Evolutionary conservation across 2,329 filamentous ascomycete species (phyloP), one percentile per base, ranked within the genome.

Genomic region (Incumbomyces lentus): DNA sequence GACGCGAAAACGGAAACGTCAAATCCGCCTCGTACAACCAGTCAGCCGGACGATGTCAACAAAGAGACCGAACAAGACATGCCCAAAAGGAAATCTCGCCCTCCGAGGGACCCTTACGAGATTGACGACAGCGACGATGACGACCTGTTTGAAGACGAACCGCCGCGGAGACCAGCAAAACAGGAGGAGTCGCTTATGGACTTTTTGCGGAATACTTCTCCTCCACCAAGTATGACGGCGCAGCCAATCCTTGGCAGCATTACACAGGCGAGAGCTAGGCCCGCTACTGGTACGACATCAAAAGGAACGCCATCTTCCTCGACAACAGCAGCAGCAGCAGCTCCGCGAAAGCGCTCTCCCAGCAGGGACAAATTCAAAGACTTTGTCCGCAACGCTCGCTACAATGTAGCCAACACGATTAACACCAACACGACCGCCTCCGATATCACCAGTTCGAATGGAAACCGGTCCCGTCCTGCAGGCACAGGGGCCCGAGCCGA

Each of bases 21-120:
- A 33, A 50, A 38, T 42, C 32, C 52, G 16, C 30, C 40, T 12
- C 32, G 16, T 12, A 13, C 43, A 43, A 22, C 17, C 48, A 14
- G 39, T 48, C 14, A 44, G 45, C 6, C 46, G 45, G 35, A 56
- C 55, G 40, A 50, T 52, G 11, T 42, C 50, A 16, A 51, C 58
- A 46, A 54, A 53, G 64, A 68, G 5, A 57, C 60, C 14, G 52
- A 71, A 63, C 52, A 71, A 63, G 74, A 80, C 60, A 54, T 55
- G 41, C 82, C 86, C 4, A 76, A 78, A 56, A 78, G 84, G 45
- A 94, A 85, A 59, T 85, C 82, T 37, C 78, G 82, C 38, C 80
- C 86, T 22, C 79, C 88, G 43, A 84, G 78, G 47, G 92, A 98
- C 58, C 92, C 90, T 0, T 96, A 96, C 55, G 86, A 88, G n/a